Evolutionary conservation across 2,329 filamentous ascomycete species (phyloP).

Genomic region (Fusarium haematococcum): DNA sequence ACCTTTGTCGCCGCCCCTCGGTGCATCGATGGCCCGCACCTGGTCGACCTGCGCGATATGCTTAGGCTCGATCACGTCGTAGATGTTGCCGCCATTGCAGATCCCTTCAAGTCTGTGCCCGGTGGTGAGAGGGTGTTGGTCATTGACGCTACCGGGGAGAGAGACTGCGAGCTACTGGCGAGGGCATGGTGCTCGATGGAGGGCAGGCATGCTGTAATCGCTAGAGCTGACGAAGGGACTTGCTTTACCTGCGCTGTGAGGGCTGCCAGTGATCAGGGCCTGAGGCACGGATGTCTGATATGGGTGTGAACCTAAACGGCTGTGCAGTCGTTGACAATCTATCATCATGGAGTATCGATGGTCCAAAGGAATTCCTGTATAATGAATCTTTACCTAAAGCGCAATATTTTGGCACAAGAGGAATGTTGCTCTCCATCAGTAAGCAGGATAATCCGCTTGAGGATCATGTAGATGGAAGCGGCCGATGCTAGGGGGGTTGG

Average conservation of each 20-base stretch:
- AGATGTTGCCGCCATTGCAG: not conserved
- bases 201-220: not conserved
- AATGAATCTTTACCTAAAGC: no score
- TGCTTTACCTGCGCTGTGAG: not conserved
- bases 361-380: no score
- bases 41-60: not conserved
- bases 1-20: not conserved
- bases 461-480: no score
- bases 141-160: not conserved
- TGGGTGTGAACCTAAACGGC: not conserved
- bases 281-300: not conserved
- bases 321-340: not conserved
- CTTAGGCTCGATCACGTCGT: not conserved
- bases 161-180: not conserved
- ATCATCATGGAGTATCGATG: not conserved
- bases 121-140: not conserved
- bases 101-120: not conserved
- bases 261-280: not conserved
- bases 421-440: no score
- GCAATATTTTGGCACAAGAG: no score
- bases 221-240: not conserved
- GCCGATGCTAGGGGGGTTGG: no score
- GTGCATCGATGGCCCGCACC: not conserved
- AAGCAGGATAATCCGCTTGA: no score
- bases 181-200: not conserved